Evolutionary conservation across 2,329 filamentous ascomycete species (phyloP).

Genomic region (Camptophora hylomeconis): DNA sequence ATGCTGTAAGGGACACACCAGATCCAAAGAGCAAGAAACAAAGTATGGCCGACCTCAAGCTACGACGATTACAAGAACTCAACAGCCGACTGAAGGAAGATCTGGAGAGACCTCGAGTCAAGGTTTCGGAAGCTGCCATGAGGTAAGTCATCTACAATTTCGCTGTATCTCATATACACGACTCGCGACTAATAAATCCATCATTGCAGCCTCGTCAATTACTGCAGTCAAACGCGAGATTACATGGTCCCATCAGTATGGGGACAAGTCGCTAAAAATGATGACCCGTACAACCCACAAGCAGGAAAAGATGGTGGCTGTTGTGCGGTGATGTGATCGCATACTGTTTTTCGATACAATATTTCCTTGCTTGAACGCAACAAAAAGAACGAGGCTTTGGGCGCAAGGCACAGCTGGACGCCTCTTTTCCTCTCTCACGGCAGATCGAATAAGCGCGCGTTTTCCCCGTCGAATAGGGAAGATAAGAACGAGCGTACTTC

Average conservation of each 20-base stretch:
- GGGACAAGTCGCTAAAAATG: slow-evolving; percentile 84
- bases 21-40: slow-evolving; percentile 84
- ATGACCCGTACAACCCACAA: slow-evolving; percentile 97
- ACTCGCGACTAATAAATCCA: slow-evolving; percentile 4
- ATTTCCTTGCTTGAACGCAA: no score
- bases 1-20: slow-evolving; percentile 53
- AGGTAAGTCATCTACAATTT: slow-evolving; percentile 43
- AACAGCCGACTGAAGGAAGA: slow-evolving; percentile 95
- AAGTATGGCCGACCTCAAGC: slow-evolving; percentile 97
- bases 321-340: slow-evolving; percentile 89
- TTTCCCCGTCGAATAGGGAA: no score
- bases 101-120: slow-evolving; percentile 86
- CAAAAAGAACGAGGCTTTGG: no score
- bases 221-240: slow-evolving; percentile 95
- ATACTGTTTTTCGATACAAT: no score
- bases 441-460: no score
- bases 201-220: slow-evolving; percentile 94
- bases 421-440: no score
- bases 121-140: slow-evolving; percentile 83
- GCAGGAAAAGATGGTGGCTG: slow-evolving; percentile 72
- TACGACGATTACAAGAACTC: slow-evolving; percentile 87
- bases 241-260: slow-evolving; percentile 98
- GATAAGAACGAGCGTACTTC: no score
- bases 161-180: not conserved
- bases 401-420: no score